Evolutionary conservation across 495 filamentous ascomycete genomes (phyloP), one percentile per base, ranked within the genome.

Genomic region (Podospora bellae-mahoneyi): DNA sequence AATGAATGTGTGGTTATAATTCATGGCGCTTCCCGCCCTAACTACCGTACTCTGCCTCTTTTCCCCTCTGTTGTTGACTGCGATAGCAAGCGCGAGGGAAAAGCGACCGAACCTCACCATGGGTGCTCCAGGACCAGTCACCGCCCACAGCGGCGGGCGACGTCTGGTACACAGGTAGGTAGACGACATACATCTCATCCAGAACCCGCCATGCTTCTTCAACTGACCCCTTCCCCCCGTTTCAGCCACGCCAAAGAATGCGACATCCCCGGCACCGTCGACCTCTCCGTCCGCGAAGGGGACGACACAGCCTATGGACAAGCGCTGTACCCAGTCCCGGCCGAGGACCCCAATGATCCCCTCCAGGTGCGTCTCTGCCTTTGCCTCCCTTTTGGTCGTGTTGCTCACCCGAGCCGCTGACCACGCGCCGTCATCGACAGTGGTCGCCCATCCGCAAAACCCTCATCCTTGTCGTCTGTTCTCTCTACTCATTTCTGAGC

Each of bases 341-440:
- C 85, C 0, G 85, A 87, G 63, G 86, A 88, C 69, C 87, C 87
- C 0, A 90, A 90, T 67, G 86, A 90, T 73, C 87, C 87, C n/a
- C 78, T 88, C 15, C 39, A 48, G 15, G 39, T 48, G 39, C 39
- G 39, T 48, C 39, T 32, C 3, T 32, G 30, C 30, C 39, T 13
- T 48, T 10, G 15, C 39, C 39, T 48, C 39, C 13, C 39, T 48
- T 0, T 13, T 48, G 7, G 39, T 23, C 23, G 1, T 23, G 23
- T 23, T 13, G 39, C 7, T 48, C 39, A 13, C 13, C 30, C 30
- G 30, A 32, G 39, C 2, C 7, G 23, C 39, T 48, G 39, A 48
- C 39, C 7, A 2, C 2, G 39, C 2, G 5, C 39, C 39, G 15
- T 18, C 6, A 16, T 16, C 30, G 3, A 20, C 64, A 85, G 80